Percentiles rank a stretch among this genome's conserved stretches.
These are phyloP conservation scores for Dactylellina leptospora DNA, from an alignment of 2,329 filamentous ascomycete species.

Conservation along the genomic window DNA sequence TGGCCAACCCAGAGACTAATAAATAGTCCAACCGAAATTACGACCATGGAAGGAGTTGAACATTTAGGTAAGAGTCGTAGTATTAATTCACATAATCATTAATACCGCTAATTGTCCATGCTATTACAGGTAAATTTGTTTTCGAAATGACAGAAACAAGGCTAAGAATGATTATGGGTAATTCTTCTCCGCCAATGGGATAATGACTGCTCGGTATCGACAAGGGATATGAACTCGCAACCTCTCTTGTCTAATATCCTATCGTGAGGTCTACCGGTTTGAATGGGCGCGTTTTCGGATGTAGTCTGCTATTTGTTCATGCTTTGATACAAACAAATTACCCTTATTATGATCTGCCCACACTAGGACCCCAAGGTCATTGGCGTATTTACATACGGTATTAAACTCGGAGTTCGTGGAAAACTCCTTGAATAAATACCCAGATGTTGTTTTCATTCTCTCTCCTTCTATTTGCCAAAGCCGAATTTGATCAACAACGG, in stretches of 20 bases:
- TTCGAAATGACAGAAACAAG: constrained; percentile 90
- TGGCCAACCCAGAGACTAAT: constrained; percentile 72
- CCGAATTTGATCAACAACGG: constrained; percentile 95
- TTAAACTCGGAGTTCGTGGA: constrained; percentile 74
- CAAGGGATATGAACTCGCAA: neutral
- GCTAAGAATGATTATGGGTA: constrained; percentile 63
- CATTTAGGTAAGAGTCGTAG: constrained; percentile 64
- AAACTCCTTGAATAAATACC: constrained; percentile 92
- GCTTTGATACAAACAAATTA: constrained; percentile 89
- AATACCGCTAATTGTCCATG: neutral
- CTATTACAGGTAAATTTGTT: constrained; percentile 82
- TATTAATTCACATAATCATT: neutral
- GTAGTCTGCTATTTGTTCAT: constrained; percentile 84
- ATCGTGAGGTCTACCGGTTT: constrained; percentile 23
- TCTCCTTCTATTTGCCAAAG: constrained; percentile 98
- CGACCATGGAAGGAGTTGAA: constrained; percentile 86
- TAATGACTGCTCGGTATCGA: neutral
- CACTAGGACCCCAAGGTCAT: constrained; percentile 86
- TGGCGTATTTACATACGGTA: constrained; percentile 78
- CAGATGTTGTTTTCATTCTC: constrained; percentile 82
- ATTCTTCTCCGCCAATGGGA: neutral
- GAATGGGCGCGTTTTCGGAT: constrained; percentile 46
- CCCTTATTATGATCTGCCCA: constrained; percentile 83
- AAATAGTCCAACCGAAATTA: constrained; percentile 59
- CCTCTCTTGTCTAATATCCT: too few species aligned